Base-by-base conservation (phyloP, 306 rosid species). In the Benincasa hispida region DNA sequence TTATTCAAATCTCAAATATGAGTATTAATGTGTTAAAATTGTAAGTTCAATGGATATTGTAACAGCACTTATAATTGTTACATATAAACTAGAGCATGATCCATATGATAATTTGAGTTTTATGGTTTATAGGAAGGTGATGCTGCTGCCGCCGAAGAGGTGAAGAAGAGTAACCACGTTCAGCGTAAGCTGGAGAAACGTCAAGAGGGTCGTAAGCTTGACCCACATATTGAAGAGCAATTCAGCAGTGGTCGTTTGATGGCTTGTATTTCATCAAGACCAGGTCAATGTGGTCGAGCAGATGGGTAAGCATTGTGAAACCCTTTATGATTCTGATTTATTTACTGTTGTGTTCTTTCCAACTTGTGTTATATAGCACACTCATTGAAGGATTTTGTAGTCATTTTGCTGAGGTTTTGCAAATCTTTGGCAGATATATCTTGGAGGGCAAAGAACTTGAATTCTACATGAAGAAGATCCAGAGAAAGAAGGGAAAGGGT, bases 211-310 rank as follows among this genome's bases (percentile, higher is more conserved):
- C 77, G 77, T 10, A 47, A 48, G 24, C 77, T 72, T 0, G 77
- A 72, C 45, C 27, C 60, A 27, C 77, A 72, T 12, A 72, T 72
- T 18, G 77, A 72, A 30, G 77, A 72, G 57, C 77, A 72, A 53
- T 72, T 72, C 61, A 53, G 77, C 58, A 50, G 60, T 10, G 77
- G 77, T 72, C 77, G 77, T 48, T 72, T 72, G 41, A 42, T 72
- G 76, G 76, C 76, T 72, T 72, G 57, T 18, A 72, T 72, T 3
- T 72, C 77, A 8, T 72, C 77, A 17, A 48, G 77, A 10, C 77
- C 77, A 28, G 74, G 74, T 13, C 74, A 68, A 68, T 68, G 74
- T 41, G 74, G 74, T 15, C 74, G 74, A 22, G 32, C 74, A 2
- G 74, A 68, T 0, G 74, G 74, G 74, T 68, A 68, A 41, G 54